A percentile compares a stretch with the other conserved stretches of the same genome.
These are phyloP conservation scores for Aspergillus tubingensis DNA, from an alignment of 2,329 filamentous ascomycete genomes.

Conservation along the genomic window DNA sequence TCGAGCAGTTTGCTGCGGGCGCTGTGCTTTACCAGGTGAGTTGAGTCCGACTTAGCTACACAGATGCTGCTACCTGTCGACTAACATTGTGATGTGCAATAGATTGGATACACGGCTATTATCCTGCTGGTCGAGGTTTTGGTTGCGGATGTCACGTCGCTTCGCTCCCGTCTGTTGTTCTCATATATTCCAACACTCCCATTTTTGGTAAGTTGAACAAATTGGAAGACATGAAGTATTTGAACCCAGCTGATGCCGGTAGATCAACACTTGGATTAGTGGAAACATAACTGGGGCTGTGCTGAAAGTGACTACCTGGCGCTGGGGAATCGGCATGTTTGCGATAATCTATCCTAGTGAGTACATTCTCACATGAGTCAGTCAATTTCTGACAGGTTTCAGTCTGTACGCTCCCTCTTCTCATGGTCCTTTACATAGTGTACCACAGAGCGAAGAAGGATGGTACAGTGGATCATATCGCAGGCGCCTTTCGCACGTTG, in stretches of 20 bases:
- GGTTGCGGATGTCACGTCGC: slow-evolving; percentile 65
- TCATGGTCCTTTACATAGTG: slow-evolving; percentile 55
- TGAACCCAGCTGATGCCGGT: not conserved
- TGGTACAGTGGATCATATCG: slow-evolving; percentile 43
- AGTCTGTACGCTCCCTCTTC: slow-evolving; percentile 56
- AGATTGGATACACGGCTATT: slow-evolving; percentile 64
- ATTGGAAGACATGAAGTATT: too few species aligned
- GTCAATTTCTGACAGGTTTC: not conserved
- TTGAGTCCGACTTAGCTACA: too few species aligned
- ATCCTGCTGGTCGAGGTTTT: slow-evolving; percentile 65
- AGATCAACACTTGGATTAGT: slow-evolving; percentile 65
- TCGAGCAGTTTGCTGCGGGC: slow-evolving; percentile 58
- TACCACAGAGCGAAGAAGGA: slow-evolving; percentile 54
- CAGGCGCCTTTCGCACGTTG: slow-evolving; percentile 47
- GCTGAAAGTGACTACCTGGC: slow-evolving; percentile 55
- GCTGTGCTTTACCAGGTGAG: slow-evolving; percentile 58
- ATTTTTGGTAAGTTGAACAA: slow-evolving; percentile 48
- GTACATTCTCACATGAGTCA: not conserved
- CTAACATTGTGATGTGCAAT: not conserved
- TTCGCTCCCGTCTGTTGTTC: slow-evolving; percentile 64
- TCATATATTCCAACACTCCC: slow-evolving; percentile 64
- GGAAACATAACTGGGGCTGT: slow-evolving; percentile 59
- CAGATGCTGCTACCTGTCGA: not conserved
- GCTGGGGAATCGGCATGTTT: slow-evolving; percentile 68
- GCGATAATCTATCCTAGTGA: slow-evolving; percentile 58